These are phyloP conservation scores for Handroanthus guayacan DNA, from an alignment of 257 asterid genomes.

Conservation along the genomic window DNA sequence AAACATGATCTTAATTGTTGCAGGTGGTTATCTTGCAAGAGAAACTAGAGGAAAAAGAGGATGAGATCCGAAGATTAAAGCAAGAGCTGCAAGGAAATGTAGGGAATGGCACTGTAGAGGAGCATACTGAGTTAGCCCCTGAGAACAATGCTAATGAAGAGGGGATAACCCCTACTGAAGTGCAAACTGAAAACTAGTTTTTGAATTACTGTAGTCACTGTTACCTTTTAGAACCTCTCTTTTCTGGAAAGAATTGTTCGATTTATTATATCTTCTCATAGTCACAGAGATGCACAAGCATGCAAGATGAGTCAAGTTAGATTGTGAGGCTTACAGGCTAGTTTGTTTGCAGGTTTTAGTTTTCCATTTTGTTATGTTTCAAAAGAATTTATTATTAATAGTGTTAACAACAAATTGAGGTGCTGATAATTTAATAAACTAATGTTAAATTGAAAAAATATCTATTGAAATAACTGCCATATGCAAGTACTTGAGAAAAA, in stretches of 20 bases:
- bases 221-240: not conserved
- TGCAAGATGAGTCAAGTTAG: no score
- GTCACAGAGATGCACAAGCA: no score
- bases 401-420: no score
- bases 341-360: no score
- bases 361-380: no score
- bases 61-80: conserved; percentile 59
- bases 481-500: not conserved
- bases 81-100: conserved; percentile 48
- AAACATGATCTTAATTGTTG: conserved; percentile 16
- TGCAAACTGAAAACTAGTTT: conserved; percentile 41
- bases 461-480: not conserved
- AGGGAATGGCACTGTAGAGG: conserved; percentile 40
- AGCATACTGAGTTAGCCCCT: conserved; percentile 47
- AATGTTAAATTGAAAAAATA: no score
- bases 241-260: not conserved
- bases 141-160: conserved; percentile 42
- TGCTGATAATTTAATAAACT: no score
- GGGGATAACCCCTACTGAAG: conserved; percentile 43
- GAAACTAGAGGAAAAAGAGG: conserved; percentile 74
- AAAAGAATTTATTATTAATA: no score
- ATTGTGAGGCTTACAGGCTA: no score
- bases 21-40: conserved; percentile 87
- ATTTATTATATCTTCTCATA: not conserved
- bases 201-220: not conserved